Percentiles rank a stretch among this genome's conserved stretches.
These are phyloP conservation scores for Acorus gramineus DNA, from an alignment of 106 monocot species.

Conservation along the genomic window DNA sequence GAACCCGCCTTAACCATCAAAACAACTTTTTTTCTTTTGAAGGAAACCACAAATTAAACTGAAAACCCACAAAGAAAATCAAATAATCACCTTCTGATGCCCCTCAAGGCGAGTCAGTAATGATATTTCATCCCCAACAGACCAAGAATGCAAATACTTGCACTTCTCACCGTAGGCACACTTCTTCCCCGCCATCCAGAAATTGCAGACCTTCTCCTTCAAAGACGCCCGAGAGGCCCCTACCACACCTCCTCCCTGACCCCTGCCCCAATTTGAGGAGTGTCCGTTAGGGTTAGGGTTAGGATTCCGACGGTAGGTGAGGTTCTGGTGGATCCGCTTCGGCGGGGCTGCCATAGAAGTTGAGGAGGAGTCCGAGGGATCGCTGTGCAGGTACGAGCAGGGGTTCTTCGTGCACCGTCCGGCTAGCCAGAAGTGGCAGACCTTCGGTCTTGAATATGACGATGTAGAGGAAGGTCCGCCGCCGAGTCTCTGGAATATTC, in stretches of 20 bases:
- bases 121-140: not conserved
- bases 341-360: conserved; percentile 1
- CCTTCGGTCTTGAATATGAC: not conserved
- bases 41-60: not conserved
- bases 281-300: conserved; percentile 21
- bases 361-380: not conserved
- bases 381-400: conserved; percentile 10
- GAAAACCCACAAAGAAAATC: not conserved
- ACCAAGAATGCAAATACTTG: conserved; percentile 18
- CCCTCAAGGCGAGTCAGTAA: not conserved
- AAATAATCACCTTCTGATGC: not conserved
- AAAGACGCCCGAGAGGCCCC: conserved; percentile 1
- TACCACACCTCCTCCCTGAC: conserved; percentile 12
- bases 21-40: not conserved
- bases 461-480: not conserved
- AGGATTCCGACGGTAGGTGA: too few relatives aligned
- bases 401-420: conserved; percentile 10
- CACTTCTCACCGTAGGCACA: conserved; percentile 63
- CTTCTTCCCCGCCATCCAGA: conserved; percentile 21
- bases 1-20: not conserved
- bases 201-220: conserved; percentile 32
- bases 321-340: conserved; percentile 6
- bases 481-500: conserved; percentile 6
- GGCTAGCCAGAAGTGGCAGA: conserved; percentile 11
- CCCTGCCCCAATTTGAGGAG: conserved; percentile 40